Conservation (phyloP, 768 basidiomycete genomes). For the Kwoniella sp. region DNA sequence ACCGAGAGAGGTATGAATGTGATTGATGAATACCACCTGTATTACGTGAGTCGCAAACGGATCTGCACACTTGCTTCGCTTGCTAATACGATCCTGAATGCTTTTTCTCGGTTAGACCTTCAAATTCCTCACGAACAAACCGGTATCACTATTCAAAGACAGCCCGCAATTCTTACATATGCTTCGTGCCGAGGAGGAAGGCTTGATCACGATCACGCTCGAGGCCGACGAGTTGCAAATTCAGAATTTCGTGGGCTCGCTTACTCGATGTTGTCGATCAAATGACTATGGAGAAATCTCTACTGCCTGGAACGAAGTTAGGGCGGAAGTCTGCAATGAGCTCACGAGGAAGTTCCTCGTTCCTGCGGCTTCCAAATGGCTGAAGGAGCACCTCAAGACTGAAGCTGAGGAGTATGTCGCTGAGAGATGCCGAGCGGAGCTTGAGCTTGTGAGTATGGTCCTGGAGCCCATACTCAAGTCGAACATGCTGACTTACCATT, state of each 20-base stretch:
- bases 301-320: constrained; percentile 86
- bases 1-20: constrained; percentile 75
- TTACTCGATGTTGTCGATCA: constrained; percentile 84
- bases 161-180: constrained; percentile 85
- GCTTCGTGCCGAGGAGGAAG: constrained; percentile 84
- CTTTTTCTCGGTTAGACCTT: constrained; percentile 66
- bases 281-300: constrained; percentile 80
- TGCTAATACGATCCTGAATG: not conserved
- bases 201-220: constrained; percentile 76
- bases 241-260: constrained; percentile 69
- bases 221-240: constrained; percentile 65
- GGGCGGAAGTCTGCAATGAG: constrained; percentile 75
- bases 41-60: constrained; percentile 56
- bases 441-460: constrained; percentile 67
- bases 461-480: not conserved
- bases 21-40: constrained; percentile 61
- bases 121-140: constrained; percentile 87
- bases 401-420: constrained; percentile 86
- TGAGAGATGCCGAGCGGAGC: constrained; percentile 65
- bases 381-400: constrained; percentile 81
- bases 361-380: constrained; percentile 83
- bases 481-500: constrained; percentile 4
- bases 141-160: constrained; percentile 68
- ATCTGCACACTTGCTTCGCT: constrained; percentile 1
- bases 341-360: constrained; percentile 79